Evolutionary conservation across 768 basidiomycete genomes (phyloP).

Genomic region (Strobilomyces dryophilus): DNA sequence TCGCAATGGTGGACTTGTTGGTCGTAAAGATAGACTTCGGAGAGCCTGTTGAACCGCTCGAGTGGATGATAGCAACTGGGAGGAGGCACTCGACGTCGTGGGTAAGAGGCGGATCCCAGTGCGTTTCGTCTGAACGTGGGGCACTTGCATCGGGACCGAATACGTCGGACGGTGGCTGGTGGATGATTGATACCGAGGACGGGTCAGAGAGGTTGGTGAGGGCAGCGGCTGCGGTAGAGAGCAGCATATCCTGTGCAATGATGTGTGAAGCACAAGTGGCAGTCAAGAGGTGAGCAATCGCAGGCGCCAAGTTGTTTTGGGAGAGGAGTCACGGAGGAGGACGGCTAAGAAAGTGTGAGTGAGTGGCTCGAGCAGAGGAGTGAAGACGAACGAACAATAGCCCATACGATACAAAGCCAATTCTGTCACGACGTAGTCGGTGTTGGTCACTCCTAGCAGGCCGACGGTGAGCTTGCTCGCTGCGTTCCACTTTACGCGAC

Average conservation of each 20-base stretch:
- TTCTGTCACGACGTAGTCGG: constrained; percentile 13
- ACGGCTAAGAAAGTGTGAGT: constrained; percentile 11
- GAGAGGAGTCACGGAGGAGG: constrained; percentile 39
- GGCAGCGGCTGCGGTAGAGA: constrained; percentile 13
- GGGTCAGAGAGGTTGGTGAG: constrained; percentile 17
- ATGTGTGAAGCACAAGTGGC: constrained; percentile 19
- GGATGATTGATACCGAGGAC: constrained; percentile 19
- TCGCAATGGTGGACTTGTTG: constrained; percentile 34
- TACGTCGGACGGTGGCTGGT: constrained; percentile 18
- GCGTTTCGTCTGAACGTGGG: constrained; percentile 17
- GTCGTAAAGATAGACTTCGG: constrained; percentile 42
- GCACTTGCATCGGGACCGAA: constrained; percentile 16
- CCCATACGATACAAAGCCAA: constrained; percentile 28
- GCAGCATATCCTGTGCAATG: constrained; percentile 17
- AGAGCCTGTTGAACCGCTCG: constrained; percentile 40
- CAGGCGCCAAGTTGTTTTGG: constrained; percentile 43
- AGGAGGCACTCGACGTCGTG: constrained; percentile 21
- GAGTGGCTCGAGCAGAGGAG: background rate
- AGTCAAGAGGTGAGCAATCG: constrained; percentile 42
- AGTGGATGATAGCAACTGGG: constrained; percentile 22
- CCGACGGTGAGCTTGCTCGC: constrained; percentile 25
- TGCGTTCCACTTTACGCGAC: constrained; percentile 23
- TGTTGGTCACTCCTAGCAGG: constrained; percentile 25
- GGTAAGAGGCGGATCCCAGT: constrained; percentile 17
- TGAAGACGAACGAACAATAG: constrained; percentile 20